These are phyloP conservation scores for Picea abies DNA, from an alignment of 83 land plant genomes.

Conservation along the genomic window DNA sequence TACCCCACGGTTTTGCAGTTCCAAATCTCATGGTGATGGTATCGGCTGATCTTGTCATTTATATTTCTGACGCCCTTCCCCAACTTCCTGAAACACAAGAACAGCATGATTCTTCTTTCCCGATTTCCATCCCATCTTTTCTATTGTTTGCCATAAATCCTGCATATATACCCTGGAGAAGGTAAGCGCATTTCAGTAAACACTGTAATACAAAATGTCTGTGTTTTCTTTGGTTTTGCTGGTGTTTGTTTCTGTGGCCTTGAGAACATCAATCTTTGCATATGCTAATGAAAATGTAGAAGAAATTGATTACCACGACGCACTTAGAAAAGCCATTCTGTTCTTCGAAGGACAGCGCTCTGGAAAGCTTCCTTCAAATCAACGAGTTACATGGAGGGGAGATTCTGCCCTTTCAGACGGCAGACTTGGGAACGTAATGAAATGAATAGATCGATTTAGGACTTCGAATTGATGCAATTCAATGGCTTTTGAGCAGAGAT, in stretches of 20 bases:
- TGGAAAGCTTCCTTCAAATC: constrained; percentile 25
- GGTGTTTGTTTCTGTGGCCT: not conserved
- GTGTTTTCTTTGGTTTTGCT: not conserved
- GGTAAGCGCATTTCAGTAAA: too few relatives aligned
- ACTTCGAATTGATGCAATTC: not conserved
- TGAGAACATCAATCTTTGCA: not conserved
- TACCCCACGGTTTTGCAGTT: too few relatives aligned
- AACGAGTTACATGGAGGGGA: constrained; percentile 25
- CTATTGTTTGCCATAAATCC: too few relatives aligned
- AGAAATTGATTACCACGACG: constrained; percentile 16
- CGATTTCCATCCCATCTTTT: too few relatives aligned
- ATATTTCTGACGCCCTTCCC: too few relatives aligned
- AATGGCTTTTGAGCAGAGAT: not conserved
- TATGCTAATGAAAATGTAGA: not conserved
- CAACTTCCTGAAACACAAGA: too few relatives aligned
- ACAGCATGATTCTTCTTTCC: too few relatives aligned
- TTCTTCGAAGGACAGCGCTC: constrained; percentile 30
- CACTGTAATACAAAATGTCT: not conserved
- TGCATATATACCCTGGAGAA: too few relatives aligned
- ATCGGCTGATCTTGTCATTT: too few relatives aligned
- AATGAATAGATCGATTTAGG: not conserved
- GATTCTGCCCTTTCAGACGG: constrained; percentile 29
- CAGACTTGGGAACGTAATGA: not conserved
- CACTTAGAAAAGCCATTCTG: constrained; percentile 19
- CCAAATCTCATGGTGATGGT: too few relatives aligned